phyloP scores from a whole-genome alignment of 1,139 yeast genomes.

The Debaryomyces sp. region DNA sequence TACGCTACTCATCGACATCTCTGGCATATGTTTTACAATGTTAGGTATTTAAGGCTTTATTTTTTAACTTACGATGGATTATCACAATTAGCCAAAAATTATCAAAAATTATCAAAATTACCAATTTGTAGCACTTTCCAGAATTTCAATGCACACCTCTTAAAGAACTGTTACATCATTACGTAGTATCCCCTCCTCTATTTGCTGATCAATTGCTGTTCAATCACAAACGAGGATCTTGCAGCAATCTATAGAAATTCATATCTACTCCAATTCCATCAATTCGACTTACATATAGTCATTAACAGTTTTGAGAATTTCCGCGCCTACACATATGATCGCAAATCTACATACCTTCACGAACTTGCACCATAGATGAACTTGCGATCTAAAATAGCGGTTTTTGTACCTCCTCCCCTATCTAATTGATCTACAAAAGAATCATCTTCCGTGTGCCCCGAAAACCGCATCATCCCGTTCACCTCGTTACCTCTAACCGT shows the following conservation, averaged over 20 bases:
- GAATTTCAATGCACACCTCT: too few relatives aligned
- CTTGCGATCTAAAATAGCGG: not conserved
- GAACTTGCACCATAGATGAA: not conserved
- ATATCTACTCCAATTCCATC: not conserved
- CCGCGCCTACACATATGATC: not conserved
- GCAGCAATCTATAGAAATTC: not conserved
- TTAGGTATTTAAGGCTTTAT: too few relatives aligned
- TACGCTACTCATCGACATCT: too few relatives aligned
- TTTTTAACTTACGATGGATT: too few relatives aligned
- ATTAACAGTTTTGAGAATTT: not conserved
- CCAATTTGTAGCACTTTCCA: too few relatives aligned
- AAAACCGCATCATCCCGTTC: not conserved
- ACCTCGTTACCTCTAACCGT: not conserved
- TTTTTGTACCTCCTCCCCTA: not conserved
- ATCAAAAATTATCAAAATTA: too few relatives aligned
- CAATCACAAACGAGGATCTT: not conserved
- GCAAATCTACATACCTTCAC: not conserved
- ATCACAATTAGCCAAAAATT: too few relatives aligned
- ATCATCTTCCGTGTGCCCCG: not conserved
- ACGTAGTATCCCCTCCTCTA: not conserved
- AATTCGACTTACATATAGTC: not conserved
- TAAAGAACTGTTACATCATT: not conserved
- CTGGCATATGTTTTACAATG: too few relatives aligned
- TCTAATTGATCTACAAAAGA: not conserved
- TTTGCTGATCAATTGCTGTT: not conserved